Percentiles rank a stretch among this genome's conserved stretches.
Evolutionary conservation across 345 rosid species (phyloP).

Genomic region (Noccaea caerulescens): DNA sequence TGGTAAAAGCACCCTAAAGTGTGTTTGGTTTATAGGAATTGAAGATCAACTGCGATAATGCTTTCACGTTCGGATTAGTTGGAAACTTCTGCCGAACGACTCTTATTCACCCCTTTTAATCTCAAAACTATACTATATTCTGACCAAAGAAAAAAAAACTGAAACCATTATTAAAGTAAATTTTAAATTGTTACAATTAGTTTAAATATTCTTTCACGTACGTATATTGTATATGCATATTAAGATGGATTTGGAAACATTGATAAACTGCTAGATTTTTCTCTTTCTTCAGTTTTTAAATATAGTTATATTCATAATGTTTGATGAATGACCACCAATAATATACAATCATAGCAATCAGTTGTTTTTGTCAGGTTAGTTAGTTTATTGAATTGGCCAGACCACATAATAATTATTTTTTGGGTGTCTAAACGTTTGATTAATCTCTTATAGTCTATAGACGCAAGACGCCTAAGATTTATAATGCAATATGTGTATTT

Average conservation of each 20-base stretch:
- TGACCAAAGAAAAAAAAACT: too few species aligned
- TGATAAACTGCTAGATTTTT: neutral
- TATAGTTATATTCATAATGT: too few species aligned
- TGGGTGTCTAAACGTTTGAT: conserved; percentile 25
- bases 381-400: neutral
- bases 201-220: neutral
- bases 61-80: conserved; percentile 35
- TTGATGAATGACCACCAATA: too few species aligned
- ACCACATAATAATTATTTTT: neutral
- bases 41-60: conserved; percentile 9
- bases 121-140: too few species aligned
- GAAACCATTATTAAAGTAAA: neutral
- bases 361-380: neutral
- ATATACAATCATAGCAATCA: neutral
- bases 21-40: neutral
- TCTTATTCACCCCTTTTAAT: neutral
- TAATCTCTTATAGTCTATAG: too few species aligned
- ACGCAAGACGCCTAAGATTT: neutral
- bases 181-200: neutral
- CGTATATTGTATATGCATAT: neutral
- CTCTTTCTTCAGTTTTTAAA: neutral
- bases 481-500: neutral
- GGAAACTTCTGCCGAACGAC: conserved; percentile 26
- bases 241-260: neutral
- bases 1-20: neutral